Evolutionary conservation across 441 rosid species (phyloP).

Genomic region (Codiaeum variegatum): DNA sequence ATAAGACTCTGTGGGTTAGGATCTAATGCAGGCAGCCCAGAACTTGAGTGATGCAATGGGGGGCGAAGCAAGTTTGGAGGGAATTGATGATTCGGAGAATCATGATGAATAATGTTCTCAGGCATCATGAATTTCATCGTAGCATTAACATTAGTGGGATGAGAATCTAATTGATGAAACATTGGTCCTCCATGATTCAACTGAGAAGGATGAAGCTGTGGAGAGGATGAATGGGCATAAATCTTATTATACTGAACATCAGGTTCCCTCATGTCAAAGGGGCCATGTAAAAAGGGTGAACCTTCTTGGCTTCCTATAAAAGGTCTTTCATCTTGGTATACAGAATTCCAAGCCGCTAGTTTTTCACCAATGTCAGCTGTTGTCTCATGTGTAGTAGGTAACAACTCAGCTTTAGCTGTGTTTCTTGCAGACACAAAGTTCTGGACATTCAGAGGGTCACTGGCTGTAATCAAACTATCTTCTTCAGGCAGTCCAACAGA

Average conservation of each 20-base stretch:
- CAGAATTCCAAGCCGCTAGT: conserved; percentile 56
- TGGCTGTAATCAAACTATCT: conserved; percentile 42
- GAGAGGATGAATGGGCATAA: conserved; percentile 40
- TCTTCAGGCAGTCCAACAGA: conserved; percentile 53
- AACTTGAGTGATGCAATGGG: conserved; percentile 52
- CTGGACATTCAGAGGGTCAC: conserved; percentile 36
- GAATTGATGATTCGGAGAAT: conserved; percentile 53
- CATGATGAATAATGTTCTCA: conserved; percentile 51
- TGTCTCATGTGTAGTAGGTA: conserved; percentile 33
- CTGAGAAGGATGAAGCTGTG: conserved; percentile 48
- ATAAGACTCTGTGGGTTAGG: conserved; percentile 49
- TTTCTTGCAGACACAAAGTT: conserved; percentile 37
- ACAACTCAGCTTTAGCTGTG: conserved; percentile 45
- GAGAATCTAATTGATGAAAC: conserved; percentile 57
- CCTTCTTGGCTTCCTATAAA: conserved; percentile 52
- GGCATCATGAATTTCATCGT: conserved; percentile 56
- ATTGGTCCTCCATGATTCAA: conserved; percentile 54
- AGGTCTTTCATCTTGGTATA: conserved; percentile 52
- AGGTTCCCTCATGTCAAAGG: conserved; percentile 45
- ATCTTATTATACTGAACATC: conserved; percentile 42
- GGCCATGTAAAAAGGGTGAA: conserved; percentile 42
- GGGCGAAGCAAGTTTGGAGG: conserved; percentile 58
- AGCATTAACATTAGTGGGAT: conserved; percentile 50
- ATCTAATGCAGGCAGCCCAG: conserved; percentile 59
- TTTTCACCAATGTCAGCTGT: conserved; percentile 51